A percentile compares a stretch with the other conserved stretches of the same genome.
Conservation (phyloP, 495 filamentous ascomycete genomes). For the Penicillium maclennaniae region DNA sequence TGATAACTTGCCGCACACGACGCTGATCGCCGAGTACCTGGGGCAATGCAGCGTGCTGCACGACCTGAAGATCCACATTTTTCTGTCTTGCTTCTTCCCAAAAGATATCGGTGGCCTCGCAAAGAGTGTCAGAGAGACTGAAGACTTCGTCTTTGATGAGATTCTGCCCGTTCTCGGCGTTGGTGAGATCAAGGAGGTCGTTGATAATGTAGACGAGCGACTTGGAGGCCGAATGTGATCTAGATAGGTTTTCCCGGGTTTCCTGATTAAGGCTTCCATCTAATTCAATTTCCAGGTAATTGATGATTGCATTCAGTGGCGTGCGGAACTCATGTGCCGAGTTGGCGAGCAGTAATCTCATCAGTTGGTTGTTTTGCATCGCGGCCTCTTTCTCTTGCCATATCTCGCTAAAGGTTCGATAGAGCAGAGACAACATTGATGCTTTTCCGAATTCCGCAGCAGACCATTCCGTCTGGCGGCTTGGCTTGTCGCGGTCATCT, state of each 20-base stretch:
- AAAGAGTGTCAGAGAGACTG: conserved; percentile 65
- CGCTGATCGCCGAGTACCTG: conserved; percentile 79
- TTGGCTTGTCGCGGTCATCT: background rate
- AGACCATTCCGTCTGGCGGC: conserved; percentile 28
- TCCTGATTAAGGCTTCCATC: conserved; percentile 76
- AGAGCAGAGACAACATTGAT: conserved; percentile 79
- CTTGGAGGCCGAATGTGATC: conserved; percentile 87
- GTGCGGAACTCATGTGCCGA: conserved; percentile 90
- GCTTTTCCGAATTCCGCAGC: conserved; percentile 67
- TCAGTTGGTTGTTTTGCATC: conserved; percentile 74
- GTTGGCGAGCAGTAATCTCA: conserved; percentile 73
- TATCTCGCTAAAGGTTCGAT: conserved; percentile 80
- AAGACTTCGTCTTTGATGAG: conserved; percentile 78
- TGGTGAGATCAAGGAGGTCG: conserved; percentile 84
- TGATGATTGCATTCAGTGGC: conserved; percentile 89
- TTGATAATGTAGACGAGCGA: conserved; percentile 92
- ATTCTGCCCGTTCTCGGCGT: conserved; percentile 73
- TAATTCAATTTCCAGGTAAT: conserved; percentile 86
- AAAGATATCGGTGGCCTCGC: conserved; percentile 72
- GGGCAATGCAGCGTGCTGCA: conserved; percentile 68
- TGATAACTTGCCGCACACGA: conserved; percentile 75
- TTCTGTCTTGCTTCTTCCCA: conserved; percentile 71
- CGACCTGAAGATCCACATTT: conserved; percentile 60
- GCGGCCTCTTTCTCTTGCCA: conserved; percentile 87
- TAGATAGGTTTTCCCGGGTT: conserved; percentile 77